Evolutionary conservation across 768 basidiomycete species (phyloP), one percentile per base, ranked within the genome.

Genomic region (Amanita phalloides): DNA sequence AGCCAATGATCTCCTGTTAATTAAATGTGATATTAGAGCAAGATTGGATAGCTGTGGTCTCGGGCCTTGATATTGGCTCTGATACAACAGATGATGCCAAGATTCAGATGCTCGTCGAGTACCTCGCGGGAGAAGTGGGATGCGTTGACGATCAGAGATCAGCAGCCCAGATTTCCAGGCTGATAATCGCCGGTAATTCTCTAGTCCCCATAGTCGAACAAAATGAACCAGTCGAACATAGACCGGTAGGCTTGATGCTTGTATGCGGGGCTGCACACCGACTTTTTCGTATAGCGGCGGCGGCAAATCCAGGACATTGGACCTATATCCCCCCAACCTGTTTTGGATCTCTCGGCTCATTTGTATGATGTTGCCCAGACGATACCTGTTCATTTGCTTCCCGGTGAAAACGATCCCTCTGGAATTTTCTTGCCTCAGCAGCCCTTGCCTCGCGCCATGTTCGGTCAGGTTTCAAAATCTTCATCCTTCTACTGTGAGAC

Each of bases 381-480:
- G 14, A 72, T 99, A 57, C 89, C 94, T 1, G 75, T 97, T 32
- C 91, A 94, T 60, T 71, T 99, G 26, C 72, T 98, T 38, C 90
- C 94, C 2, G 96, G 96, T 6, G 79, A 82, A 48, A 73, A 76
- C 33, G 96, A 99, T 66, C 96, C 95, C 2, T 79, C 91, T 11
- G 91, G 90, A 0, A 76, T 78, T 0, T 91, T 94, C 36, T 70
- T 99, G 57, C 96, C 96, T 3, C 96, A 99, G 64, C 96, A 96
- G 60, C 77, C 90, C 0, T 77, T 98, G 57, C 96, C 96, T 45
- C 79, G 84, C 30, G 86, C 90, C 5, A 93, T 98, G 86, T 86
- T 99, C 55, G 81, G 90, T 52, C 69, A 72, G 28, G 76, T 74
- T 46, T 73, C 77, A 52, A 70, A 69, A 30, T 79, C 77, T 51